These are phyloP conservation scores for Zizania latifolia DNA, from an alignment of 176 grass and related monocot species.

Conservation along the genomic window DNA sequence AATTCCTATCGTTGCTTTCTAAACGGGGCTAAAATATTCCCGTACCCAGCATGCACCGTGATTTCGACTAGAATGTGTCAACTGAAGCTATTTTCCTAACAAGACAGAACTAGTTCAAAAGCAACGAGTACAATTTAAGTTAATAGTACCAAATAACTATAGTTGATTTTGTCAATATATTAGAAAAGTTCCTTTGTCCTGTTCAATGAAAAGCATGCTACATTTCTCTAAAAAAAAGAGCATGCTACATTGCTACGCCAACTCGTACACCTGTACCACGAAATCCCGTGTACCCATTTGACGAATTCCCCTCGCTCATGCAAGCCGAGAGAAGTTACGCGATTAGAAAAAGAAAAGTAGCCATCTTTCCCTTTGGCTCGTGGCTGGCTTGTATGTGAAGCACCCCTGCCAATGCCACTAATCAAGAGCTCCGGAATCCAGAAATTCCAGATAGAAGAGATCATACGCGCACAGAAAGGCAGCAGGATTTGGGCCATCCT, in stretches of 20 bases:
- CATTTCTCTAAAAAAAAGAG: too few species aligned
- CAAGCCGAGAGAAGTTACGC: not conserved
- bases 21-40: not conserved
- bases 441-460: too few species aligned
- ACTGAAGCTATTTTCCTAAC: not conserved
- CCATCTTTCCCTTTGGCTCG: constrained; percentile 14
- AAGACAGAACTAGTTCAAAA: not conserved
- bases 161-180: constrained; percentile 30
- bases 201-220: constrained; percentile 37
- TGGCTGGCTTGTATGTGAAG: constrained; percentile 11
- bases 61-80: not conserved
- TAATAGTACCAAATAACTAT: not conserved
- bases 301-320: not conserved
- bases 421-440: constrained; percentile 3
- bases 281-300: not conserved
- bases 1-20: constrained; percentile 13
- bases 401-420: not conserved
- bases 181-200: not conserved
- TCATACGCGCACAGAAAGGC: constrained; percentile 30
- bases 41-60: not conserved
- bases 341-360: not conserved
- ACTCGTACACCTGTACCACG: constrained; percentile 16
- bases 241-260: not conserved
- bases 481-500: constrained; percentile 12
- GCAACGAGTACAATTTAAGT: not conserved